A percentile compares a stretch with the other conserved stretches of the same genome.
Evolutionary conservation across 116 monocot species (phyloP).

Genomic region (Thalassia testudinum): DNA sequence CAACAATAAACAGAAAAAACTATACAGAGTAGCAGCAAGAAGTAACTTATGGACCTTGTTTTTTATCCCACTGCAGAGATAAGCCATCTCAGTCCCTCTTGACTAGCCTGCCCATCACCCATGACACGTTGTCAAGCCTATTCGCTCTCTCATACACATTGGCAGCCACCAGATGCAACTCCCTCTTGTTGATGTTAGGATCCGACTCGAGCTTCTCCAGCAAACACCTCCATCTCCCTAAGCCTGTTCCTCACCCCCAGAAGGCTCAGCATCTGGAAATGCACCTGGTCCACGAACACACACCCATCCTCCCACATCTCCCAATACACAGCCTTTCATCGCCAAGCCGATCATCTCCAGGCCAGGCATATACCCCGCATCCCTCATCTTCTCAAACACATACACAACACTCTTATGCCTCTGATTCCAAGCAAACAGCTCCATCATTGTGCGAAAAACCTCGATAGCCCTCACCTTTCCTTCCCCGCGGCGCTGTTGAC

Average conservation of each 20-base stretch:
- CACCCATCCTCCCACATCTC: slow-evolving; percentile 84
- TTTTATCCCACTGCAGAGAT: too few relatives aligned
- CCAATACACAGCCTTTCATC: slow-evolving; percentile 58
- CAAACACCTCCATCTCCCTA: slow-evolving; percentile 35
- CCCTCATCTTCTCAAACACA: slow-evolving; percentile 81
- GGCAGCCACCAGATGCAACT: slow-evolving; percentile 54
- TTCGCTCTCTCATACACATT: slow-evolving; percentile 75
- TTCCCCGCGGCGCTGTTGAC: slow-evolving; percentile 24
- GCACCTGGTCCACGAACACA: slow-evolving; percentile 56
- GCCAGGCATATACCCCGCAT: slow-evolving; percentile 47
- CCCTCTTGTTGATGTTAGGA: slow-evolving; percentile 66
- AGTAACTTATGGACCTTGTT: too few relatives aligned
- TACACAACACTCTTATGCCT: slow-evolving; percentile 64
- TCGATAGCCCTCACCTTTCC: slow-evolving; percentile 52
- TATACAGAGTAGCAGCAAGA: too few relatives aligned
- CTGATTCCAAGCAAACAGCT: slow-evolving; percentile 46
- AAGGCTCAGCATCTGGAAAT: slow-evolving; percentile 88
- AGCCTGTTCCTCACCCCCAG: slow-evolving; percentile 60
- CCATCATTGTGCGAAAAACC: slow-evolving; percentile 56
- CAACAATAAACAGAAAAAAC: too few relatives aligned
- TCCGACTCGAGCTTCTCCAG: slow-evolving; percentile 35
- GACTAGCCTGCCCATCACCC: slow-evolving; percentile 17
- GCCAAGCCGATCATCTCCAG: slow-evolving; percentile 47
- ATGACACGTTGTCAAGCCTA: slow-evolving; percentile 66
- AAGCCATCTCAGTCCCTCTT: too few relatives aligned